Evolutionary conservation across 129 eudicot genomes (phyloP).

Genomic region (Pittosporum tobira): DNA sequence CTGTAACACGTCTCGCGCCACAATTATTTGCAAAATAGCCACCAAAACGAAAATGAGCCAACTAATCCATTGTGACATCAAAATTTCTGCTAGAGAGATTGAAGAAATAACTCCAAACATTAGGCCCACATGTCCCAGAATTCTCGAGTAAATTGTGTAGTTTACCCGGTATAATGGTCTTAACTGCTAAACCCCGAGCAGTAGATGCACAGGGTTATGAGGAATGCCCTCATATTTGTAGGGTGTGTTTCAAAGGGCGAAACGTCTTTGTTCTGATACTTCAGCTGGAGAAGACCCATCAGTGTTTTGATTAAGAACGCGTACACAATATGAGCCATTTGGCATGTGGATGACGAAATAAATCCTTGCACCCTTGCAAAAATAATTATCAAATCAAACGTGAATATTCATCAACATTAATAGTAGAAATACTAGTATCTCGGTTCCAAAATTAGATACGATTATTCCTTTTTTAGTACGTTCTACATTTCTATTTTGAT

Average conservation of each 20-base stretch:
- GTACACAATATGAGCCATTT: not conserved
- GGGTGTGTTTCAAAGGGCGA: slow-evolving; percentile 2
- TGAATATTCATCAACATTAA: too few relatives aligned
- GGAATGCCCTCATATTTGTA: not conserved
- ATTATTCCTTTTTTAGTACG: too few relatives aligned
- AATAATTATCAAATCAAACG: too few relatives aligned
- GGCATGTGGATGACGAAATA: not conserved
- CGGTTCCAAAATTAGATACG: too few relatives aligned
- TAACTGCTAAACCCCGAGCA: not conserved
- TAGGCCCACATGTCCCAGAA: not conserved
- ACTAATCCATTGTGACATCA: not conserved
- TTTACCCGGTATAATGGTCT: not conserved
- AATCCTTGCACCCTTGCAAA: not conserved
- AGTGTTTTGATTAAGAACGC: not conserved
- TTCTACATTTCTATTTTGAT: too few relatives aligned
- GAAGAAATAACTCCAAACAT: not conserved
- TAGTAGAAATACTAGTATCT: too few relatives aligned
- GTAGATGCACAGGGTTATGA: not conserved
- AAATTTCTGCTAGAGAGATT: not conserved
- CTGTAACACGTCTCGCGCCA: not conserved
- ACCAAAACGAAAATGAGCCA: not conserved
- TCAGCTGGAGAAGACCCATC: not conserved
- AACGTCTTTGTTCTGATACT: not conserved
- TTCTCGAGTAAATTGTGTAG: not conserved
- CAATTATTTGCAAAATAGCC: not conserved